phyloP scores from a whole-genome alignment of 495 filamentous ascomycete genomes.

The Aspergillus baeticus region DNA sequence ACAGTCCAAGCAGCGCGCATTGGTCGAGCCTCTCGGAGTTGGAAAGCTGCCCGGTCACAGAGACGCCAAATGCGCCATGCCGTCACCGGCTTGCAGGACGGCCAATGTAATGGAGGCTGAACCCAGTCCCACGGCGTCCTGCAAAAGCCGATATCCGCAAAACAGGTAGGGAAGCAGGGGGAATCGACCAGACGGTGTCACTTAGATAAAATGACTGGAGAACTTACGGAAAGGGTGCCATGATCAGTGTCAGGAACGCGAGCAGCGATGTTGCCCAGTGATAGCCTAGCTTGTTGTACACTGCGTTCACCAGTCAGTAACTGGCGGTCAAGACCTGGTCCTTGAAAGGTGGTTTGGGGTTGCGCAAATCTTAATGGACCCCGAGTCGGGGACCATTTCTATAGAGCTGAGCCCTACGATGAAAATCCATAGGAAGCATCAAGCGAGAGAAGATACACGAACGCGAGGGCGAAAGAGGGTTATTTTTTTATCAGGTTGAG shows the following conservation, averaged over 20 bases:
- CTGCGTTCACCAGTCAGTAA: constrained; percentile 36
- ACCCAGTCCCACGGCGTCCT: constrained; percentile 3
- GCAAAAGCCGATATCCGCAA: constrained; percentile 6
- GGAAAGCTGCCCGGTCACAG: constrained; percentile 4
- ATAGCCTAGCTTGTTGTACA: constrained; percentile 67
- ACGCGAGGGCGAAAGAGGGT: not conserved
- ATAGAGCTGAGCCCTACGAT: not conserved
- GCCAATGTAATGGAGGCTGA: constrained; percentile 14
- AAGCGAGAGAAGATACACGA: not conserved
- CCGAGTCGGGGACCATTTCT: constrained; percentile 5
- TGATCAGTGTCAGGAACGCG: constrained; percentile 65
- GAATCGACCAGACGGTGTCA: not conserved
- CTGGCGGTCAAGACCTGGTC: constrained; percentile 15
- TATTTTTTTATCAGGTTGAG: not conserved
- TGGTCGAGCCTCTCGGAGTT: constrained; percentile 4
- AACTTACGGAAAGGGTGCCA: constrained; percentile 68
- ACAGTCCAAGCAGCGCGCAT: not conserved
- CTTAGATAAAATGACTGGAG: constrained; percentile 13
- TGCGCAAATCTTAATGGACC: constrained; percentile 8
- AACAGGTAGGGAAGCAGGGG: not conserved
- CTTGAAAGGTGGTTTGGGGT: constrained; percentile 1
- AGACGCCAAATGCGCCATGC: constrained; percentile 12
- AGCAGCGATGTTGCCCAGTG: constrained; percentile 73
- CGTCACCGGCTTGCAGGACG: constrained; percentile 13
- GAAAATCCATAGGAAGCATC: not conserved